phyloP scores from a whole-genome alignment of 2,329 filamentous ascomycete species.

The Claviceps digitariae region DNA sequence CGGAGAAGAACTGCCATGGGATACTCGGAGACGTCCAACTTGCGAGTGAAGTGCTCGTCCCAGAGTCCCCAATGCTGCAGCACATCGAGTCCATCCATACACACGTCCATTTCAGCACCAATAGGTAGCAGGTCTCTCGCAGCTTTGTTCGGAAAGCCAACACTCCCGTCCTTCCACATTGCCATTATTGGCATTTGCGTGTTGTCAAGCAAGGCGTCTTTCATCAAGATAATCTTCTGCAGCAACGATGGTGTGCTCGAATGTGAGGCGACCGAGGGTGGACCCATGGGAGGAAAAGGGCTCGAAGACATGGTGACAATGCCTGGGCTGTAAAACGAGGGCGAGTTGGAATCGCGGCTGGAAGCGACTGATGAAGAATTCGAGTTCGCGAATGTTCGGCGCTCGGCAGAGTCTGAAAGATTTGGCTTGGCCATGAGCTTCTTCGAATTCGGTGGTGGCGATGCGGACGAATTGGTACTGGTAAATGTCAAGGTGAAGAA shows the following conservation, averaged over 20 bases:
- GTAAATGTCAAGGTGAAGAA: conserved; percentile 70
- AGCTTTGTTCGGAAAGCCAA: conserved; percentile 60
- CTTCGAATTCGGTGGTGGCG: conserved; percentile 16
- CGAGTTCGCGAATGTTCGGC: conserved; percentile 28
- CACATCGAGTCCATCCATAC: conserved; percentile 39
- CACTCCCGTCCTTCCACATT: conserved; percentile 69
- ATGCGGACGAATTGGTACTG: conserved; percentile 30
- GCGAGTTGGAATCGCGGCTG: conserved; percentile 33
- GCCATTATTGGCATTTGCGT: conserved; percentile 62
- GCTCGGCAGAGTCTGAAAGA: conserved; percentile 32
- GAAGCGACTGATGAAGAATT: conserved; percentile 34
- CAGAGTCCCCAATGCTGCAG: conserved; percentile 48
- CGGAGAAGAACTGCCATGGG: conserved; percentile 52
- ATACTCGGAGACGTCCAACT: conserved; percentile 45
- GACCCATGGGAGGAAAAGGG: conserved; percentile 54
- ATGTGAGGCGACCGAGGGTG: conserved; percentile 41
- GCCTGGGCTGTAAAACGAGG: conserved; percentile 37
- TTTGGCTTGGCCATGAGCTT: conserved; percentile 26
- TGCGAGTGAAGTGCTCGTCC: conserved; percentile 50
- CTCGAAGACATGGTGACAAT: conserved; percentile 38
- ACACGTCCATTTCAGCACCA: conserved; percentile 25
- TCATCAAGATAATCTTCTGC: conserved; percentile 61
- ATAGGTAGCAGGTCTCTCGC: conserved; percentile 37
- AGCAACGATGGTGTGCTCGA: conserved; percentile 50
- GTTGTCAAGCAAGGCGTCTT: conserved; percentile 63